Percentiles rank a stretch among this genome's conserved stretches.
These are phyloP conservation scores for Dactylonectria macrodidyma DNA, from an alignment of 2,329 filamentous ascomycete genomes.

Conservation along the genomic window DNA sequence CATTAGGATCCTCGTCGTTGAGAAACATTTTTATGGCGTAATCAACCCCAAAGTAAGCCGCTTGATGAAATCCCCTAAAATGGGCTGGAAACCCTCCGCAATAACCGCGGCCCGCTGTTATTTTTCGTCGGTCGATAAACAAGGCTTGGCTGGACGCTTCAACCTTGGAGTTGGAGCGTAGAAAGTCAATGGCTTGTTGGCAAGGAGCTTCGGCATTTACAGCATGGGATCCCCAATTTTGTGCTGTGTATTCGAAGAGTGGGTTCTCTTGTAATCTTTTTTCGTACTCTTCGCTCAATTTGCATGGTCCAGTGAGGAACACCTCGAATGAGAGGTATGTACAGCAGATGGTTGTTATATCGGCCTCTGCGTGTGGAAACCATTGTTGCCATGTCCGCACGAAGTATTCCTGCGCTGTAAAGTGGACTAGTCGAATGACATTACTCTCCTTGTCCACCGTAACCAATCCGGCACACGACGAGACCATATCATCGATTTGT, in stretches of 20 bases:
- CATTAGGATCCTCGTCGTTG: neutral
- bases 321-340: constrained; percentile 54
- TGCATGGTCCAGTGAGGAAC: constrained; percentile 37
- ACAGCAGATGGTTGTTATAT: constrained; percentile 51
- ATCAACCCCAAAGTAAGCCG: constrained; percentile 15
- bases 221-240: constrained; percentile 33
- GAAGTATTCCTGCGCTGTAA: constrained; percentile 63
- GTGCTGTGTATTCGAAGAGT: constrained; percentile 29
- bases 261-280: constrained; percentile 6
- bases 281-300: neutral
- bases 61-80: constrained; percentile 23
- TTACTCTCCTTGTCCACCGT: constrained; percentile 56
- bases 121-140: neutral
- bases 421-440: constrained; percentile 60
- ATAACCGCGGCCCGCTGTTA: neutral
- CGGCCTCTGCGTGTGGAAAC: constrained; percentile 50
- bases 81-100: neutral
- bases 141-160: constrained; percentile 5
- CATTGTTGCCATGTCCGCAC: constrained; percentile 45
- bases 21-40: neutral
- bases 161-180: constrained; percentile 1
- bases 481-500: constrained; percentile 51
- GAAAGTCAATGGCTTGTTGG: neutral
- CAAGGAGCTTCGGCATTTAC: neutral
- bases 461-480: constrained; percentile 59